Base-by-base conservation (phyloP, 192 early-diverging fungal species). In the Coemansia sp. region DNA sequence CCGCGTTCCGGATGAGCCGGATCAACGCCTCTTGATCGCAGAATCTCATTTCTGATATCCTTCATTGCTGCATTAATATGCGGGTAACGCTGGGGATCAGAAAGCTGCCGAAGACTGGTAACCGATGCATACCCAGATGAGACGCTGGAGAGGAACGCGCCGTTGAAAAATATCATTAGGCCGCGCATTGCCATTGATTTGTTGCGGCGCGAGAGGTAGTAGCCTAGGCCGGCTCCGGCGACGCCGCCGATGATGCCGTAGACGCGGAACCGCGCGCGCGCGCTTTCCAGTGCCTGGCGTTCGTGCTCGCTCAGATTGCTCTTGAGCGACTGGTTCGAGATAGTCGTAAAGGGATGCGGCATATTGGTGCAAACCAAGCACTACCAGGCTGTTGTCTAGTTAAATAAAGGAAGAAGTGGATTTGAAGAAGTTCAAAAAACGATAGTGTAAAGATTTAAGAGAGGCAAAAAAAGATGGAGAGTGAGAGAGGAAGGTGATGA, bases 31-130 rank as follows among this genome's bases (percentile, higher is more conserved):
- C 29, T 46, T 0, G 69, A 55, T 16, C 66, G 69, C 39, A 68
- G 39, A 18, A 78, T 72, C 66, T 78, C 75, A 0, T 52, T 24
- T 1, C 34, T 57, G 16, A 77, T 67, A 27, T 77, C 74, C 4
- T 32, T 50, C 54, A 78, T 69, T 0, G 69, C 60, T 1, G 70
- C 70, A 13, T 51, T 49, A 35, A 78, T 78, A 36, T 69, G 55
- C 18, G 75, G 75, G 55, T 78, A 78, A 45, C 68, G 68, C 55
- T 36, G 19, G 45, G 48, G 24, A 52, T 78, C 51, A 20, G 62
- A 64, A 9, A 78, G 57, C 28, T 72, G 67, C 0, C 59, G 42
- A 13, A 78, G 27, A 42, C 55, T 34, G 48, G 19, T 46, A 1
- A 65, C 10, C 1, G 66, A 46, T 1, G 65, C 53, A n/a, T 50